Evolutionary conservation across 116 monocot genomes (phyloP), one percentile per base, ranked within the genome.

Genomic region (Dioscorea cayenensis): DNA sequence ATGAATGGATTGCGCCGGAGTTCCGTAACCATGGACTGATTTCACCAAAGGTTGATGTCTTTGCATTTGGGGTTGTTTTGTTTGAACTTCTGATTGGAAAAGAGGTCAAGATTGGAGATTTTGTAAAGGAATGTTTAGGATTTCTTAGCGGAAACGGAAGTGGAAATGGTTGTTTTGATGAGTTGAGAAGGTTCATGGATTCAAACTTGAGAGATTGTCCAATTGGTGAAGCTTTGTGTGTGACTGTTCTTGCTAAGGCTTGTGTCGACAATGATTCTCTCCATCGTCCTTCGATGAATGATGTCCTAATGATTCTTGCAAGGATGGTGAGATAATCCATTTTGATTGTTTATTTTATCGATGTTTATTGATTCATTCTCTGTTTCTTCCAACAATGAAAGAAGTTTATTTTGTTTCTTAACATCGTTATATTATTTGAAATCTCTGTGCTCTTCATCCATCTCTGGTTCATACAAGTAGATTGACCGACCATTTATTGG

Each of bases 171-270:
- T 49, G 43, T 48, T 67, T 67, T 11, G 43, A 67, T 16, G 51
- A 82, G 69, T 49, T 88, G 71, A 49, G 49, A n/a, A 67, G 35
- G 2, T 77, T 88, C 48, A 16, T 85, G 35, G 88, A 88, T 70
- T 63, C 62, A 27, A 68, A 70, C 52, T 63, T 88, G 51, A 49
- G 63, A 55, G 75, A 74, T 18, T 88, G 73, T 52, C 82, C 82
- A 3, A 38, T 82, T 8, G 85, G 70, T n/a, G 59, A 82, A 51
- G 88, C 77, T 7, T 66, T 77, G 11, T 79, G 82, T 23, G 69
- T 84, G 71, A 75, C 77, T 38, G 73, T 75, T 32, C 68, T 84
- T 13, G 88, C 88, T 8, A 77, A 75, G 77, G 65, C 64, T 51
- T 88, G 88, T 25, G 63, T 85, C 5, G 81, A 82, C 0, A 8